A percentile compares a stretch with the other conserved stretches of the same genome.
Conservation (phyloP, 1,284 basidiomycete species). For the Uromyces viciae-fabae region DNA sequence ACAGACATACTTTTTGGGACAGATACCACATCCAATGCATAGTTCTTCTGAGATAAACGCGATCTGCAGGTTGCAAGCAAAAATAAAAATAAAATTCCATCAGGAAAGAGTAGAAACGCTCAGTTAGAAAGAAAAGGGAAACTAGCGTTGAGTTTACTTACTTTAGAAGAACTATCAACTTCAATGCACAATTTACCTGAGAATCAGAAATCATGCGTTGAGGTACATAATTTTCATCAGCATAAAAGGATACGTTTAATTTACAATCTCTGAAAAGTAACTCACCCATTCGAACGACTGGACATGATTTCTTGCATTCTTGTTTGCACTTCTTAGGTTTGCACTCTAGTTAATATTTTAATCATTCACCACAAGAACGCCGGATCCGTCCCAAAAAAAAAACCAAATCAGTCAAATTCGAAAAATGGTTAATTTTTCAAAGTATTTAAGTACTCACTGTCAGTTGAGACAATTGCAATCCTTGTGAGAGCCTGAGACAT, state of each 20-base stretch:
- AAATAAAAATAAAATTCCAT: neutral
- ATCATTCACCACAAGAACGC: neutral
- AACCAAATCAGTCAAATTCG: neutral
- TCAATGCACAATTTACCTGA: conserved; percentile 96
- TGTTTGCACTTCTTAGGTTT: conserved; percentile 65
- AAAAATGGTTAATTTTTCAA: too few relatives aligned
- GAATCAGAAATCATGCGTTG: neutral
- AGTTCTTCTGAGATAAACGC: conserved; percentile 95
- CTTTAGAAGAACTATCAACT: conserved; percentile 70
- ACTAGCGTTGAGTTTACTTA: neutral
- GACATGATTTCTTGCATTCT: conserved; percentile 95
- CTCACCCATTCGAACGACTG: conserved; percentile 94
- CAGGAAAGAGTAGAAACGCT: neutral
- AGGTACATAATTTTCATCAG: neutral
- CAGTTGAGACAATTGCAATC: conserved; percentile 88
- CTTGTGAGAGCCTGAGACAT: conserved; percentile 90
- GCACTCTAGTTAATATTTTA: conserved; percentile 52
- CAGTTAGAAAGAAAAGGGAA: neutral
- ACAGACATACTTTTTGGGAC: conserved; percentile 86
- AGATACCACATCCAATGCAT: conserved; percentile 96
- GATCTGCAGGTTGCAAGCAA: conserved; percentile 59
- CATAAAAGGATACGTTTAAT: too few relatives aligned
- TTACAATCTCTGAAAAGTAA: conserved; percentile 40
- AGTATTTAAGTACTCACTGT: conserved; percentile 58
- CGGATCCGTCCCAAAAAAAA: neutral